Evolutionary conservation across 331 rosid genomes (phyloP), one percentile per base, ranked within the genome.

Genomic region (Quercus phellos): DNA sequence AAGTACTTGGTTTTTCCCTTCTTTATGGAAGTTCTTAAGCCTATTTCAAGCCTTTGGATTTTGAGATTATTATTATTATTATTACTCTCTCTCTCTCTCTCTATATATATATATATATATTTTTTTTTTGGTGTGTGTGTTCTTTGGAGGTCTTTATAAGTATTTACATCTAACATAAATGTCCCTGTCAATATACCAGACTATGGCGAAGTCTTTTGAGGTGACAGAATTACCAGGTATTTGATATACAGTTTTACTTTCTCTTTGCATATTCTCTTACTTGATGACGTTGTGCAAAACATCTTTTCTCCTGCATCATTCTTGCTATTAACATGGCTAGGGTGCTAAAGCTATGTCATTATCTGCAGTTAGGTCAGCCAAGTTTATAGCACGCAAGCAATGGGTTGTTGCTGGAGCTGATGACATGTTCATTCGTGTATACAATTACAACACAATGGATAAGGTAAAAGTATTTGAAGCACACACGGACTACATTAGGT

Each of bases 171-270:
- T 87, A 78, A 87, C 72, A 80, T 77, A 21, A 72, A 63, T 82
- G 51, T 51, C 67, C 66, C 74, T 77, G 72, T 14, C 73, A 75
- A 60, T 78, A 69, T 81, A 86, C 66, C 98, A 95, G 99, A 86
- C 94, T 76, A 89, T 95, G 98, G 93, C 94, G 18, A 93, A 91
- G 82, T 95, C 99, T 77, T 95, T 95, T 85, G 99, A 95, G 92
- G 97, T 86, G 74, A 91, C 99, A 1, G 99, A 95, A 78, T 84
- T 95, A 79, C 99, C 99, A 87, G 99, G 99, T 95, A 81, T 72
- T 42, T 74, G 10, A 59, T 69, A 51, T 5, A 58, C 30, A 68
- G 55, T 58, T 71, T 70, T 61, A 27, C 75, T 64, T 79, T 22
- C 68, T 67, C 18, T 77, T 69, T 53, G 18, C 5, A 55, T 19